A percentile compares a stretch with the other conserved stretches of the same genome.
These are phyloP conservation scores for Monosporascus sp. DNA, from an alignment of 2,329 filamentous ascomycete species.

Conservation along the genomic window DNA sequence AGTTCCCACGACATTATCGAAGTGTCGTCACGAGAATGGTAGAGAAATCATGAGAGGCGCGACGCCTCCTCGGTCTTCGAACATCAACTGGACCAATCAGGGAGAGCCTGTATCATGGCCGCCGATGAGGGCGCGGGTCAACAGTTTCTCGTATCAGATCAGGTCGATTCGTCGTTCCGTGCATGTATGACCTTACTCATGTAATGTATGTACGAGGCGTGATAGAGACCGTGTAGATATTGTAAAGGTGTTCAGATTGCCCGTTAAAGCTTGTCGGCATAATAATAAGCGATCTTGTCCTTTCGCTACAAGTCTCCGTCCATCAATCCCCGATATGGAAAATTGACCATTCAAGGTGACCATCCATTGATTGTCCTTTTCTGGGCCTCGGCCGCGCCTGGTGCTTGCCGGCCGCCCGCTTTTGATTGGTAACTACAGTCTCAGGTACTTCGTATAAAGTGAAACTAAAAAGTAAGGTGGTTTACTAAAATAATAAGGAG, in stretches of 20 bases:
- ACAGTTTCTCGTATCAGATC: too few species aligned
- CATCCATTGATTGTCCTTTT: not conserved
- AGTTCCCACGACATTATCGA: slow-evolving; percentile 74
- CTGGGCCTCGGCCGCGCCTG: not conserved
- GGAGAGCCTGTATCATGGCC: slow-evolving; percentile 24
- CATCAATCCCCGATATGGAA: not conserved
- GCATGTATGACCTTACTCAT: not conserved
- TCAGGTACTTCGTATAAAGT: too few species aligned
- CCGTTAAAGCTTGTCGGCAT: not conserved
- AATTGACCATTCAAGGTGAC: not conserved
- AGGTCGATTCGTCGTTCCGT: not conserved
- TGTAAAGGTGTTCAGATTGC: not conserved
- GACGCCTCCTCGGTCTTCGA: slow-evolving; percentile 27
- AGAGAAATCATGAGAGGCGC: slow-evolving; percentile 23
- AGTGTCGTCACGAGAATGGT: slow-evolving; percentile 20
- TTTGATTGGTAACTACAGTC: too few species aligned
- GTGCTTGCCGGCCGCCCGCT: not conserved
- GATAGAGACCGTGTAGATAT: not conserved
- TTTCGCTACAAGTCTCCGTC: not conserved
- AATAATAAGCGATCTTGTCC: not conserved
- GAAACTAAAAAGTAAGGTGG: not conserved
- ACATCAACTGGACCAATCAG: slow-evolving; percentile 19
- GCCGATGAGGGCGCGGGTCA: slow-evolving; percentile 14
- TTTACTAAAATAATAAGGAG: too few species aligned
- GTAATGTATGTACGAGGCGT: not conserved